Base-by-base conservation (phyloP, 805 yeast genomes). In the Huiozyma sinensis region DNA sequence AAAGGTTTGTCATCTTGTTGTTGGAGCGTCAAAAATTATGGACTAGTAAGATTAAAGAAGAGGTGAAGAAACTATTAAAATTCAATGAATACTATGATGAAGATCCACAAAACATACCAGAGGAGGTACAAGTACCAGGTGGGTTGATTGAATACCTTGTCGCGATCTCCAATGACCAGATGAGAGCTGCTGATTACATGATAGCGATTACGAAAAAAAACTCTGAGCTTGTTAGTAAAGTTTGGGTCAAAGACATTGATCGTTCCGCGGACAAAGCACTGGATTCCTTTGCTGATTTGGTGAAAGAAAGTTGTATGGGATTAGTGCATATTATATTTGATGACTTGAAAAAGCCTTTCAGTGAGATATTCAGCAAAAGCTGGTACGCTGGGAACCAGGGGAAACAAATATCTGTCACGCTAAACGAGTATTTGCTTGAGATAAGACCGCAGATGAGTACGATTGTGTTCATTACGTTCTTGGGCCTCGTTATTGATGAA, bases 151-250 rank as follows among this genome's bases (percentile, higher is more conserved):
- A 87, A 55, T 87, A 87, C 62, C 64, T 84, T 42, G 75, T 84
- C 11, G 95, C 95, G 0, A 70, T 85, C 12, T 90, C 89, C 2
- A 87, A 87, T 62, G 92, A 89, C 52, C 94, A 83, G 62, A 76
- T 79, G 67, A 71, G 79, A 49, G 81, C 81, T 11, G 82, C 83
- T 3, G 81, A 77, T 52, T 76, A 76, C 49, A 66, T 81, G 2
- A 92, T 83, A 49, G 82, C 83, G 27, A 79, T 84, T 45, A 72
- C 82, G 6, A 76, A 76, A 40, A 72, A 81, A 46, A 73, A 81
- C 52, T 75, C 77, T 24, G 77, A 75, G n/a, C 17, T 30, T 6
- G 83, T 86, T 37, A 71, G 81, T 35, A 80, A 79, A 36, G 74
- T 70, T 45, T 83, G 83, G 62, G 70, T 72, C 43, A 71, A 71